phyloP scores from a whole-genome alignment of 2,329 filamentous ascomycete species.

The Stagonosporopsis chrysanthemi region DNA sequence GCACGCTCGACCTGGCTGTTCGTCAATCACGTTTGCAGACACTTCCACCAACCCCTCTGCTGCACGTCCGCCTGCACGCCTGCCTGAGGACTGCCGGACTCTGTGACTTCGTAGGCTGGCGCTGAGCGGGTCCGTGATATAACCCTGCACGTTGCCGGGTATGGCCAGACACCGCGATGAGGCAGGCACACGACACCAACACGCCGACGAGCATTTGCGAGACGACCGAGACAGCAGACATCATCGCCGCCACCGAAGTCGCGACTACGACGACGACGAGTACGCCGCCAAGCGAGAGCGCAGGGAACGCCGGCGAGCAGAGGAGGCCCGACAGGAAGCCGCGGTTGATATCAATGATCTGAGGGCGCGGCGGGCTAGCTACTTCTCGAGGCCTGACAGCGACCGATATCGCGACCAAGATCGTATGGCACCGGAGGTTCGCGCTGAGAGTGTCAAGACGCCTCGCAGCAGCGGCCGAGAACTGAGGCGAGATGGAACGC shows the following conservation, averaged over 20 bases:
- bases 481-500: constrained; percentile 38
- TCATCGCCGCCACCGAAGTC: constrained; percentile 39
- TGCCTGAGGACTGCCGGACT: constrained; percentile 42
- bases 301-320: constrained; percentile 42
- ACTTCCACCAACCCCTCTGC: constrained; percentile 29
- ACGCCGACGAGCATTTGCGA: constrained; percentile 38
- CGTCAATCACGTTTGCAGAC: constrained; percentile 39
- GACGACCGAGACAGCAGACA: constrained; percentile 41
- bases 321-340: constrained; percentile 33
- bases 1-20: constrained; percentile 29
- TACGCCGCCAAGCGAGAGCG: constrained; percentile 41
- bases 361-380: constrained; percentile 48
- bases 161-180: constrained; percentile 46
- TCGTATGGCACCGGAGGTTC: constrained; percentile 43
- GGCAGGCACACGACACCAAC: constrained; percentile 41
- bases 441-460: constrained; percentile 37
- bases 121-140: constrained; percentile 36
- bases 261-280: constrained; percentile 36
- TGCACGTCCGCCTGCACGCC: constrained; percentile 38
- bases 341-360: constrained; percentile 53
- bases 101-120: constrained; percentile 43
- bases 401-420: constrained; percentile 41
- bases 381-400: constrained; percentile 45
- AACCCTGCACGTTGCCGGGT: constrained; percentile 38
- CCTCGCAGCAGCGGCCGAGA: constrained; percentile 40